A percentile compares a stretch with the other conserved stretches of the same genome.
Evolutionary conservation across 306 rosid genomes (phyloP).

Genomic region (Psophocarpus tetragonolobus): DNA sequence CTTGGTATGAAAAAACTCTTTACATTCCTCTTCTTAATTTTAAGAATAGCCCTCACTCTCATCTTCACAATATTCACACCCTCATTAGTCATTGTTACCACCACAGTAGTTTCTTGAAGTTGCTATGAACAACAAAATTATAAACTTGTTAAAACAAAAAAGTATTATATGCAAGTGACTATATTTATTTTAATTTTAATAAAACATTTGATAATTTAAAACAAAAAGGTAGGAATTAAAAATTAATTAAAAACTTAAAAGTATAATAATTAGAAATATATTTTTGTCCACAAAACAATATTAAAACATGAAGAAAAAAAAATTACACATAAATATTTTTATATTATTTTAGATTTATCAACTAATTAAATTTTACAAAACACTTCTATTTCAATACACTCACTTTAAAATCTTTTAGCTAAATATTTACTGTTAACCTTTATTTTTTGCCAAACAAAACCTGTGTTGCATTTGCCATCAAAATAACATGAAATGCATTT

Average conservation of each 20-base stretch:
- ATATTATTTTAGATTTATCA: neutral
- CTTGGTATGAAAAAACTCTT: too few relatives aligned
- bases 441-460: neutral
- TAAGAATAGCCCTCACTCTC: too few relatives aligned
- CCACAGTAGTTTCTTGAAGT: neutral
- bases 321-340: neutral
- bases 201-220: neutral
- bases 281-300: neutral
- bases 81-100: neutral
- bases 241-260: neutral
- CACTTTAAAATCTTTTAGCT: neutral
- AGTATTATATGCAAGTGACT: neutral
- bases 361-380: neutral
- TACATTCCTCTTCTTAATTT: too few relatives aligned
- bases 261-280: neutral
- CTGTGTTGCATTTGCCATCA: slow-evolving; percentile 15
- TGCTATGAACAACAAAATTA: neutral
- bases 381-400: neutral
- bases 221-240: neutral
- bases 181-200: neutral
- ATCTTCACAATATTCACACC: neutral
- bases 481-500: neutral
- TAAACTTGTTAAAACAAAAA: neutral
- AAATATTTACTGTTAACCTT: neutral
- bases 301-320: neutral